These are phyloP conservation scores for Gaertneriomyces semiglobifer DNA, from an alignment of 192 early-diverging fungal genomes.

Conservation along the genomic window DNA sequence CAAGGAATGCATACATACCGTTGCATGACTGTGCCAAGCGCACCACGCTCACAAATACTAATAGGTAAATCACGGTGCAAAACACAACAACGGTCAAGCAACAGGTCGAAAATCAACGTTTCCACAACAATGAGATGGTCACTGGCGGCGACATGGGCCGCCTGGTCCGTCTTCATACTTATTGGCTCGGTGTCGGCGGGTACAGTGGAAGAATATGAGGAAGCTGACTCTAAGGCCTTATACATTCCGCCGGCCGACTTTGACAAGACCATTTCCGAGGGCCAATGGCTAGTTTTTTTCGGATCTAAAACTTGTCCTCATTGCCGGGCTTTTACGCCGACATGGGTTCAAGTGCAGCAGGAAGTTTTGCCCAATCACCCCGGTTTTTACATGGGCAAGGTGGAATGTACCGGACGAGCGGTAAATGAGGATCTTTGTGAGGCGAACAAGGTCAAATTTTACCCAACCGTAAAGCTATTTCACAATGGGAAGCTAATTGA, in stretches of 20 bases:
- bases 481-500: constrained; percentile 4
- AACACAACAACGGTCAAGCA: no score
- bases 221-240: constrained; percentile 1
- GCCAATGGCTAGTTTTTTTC: constrained; percentile 33
- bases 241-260: constrained; percentile 12
- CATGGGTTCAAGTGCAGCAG: constrained; percentile 33
- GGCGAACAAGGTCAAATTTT: constrained; percentile 53
- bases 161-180: not conserved
- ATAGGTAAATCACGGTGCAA: no score
- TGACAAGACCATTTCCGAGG: constrained; percentile 8
- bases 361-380: constrained; percentile 31
- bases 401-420: constrained; percentile 64
- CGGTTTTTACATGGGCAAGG: constrained; percentile 61
- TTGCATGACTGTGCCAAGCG: no score
- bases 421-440: constrained; percentile 52
- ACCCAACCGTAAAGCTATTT: constrained; percentile 56
- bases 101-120: no score
- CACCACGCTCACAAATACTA: no score
- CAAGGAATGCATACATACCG: no score
- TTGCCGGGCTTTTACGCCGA: constrained; percentile 28
- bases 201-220: constrained; percentile 8
- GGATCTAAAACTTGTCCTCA: constrained; percentile 32
- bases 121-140: no score
- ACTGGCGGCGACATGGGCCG: no score
- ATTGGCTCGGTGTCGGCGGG: not conserved